These are phyloP conservation scores for Lentinula lateritia DNA, from an alignment of 768 basidiomycete genomes.

Conservation along the genomic window DNA sequence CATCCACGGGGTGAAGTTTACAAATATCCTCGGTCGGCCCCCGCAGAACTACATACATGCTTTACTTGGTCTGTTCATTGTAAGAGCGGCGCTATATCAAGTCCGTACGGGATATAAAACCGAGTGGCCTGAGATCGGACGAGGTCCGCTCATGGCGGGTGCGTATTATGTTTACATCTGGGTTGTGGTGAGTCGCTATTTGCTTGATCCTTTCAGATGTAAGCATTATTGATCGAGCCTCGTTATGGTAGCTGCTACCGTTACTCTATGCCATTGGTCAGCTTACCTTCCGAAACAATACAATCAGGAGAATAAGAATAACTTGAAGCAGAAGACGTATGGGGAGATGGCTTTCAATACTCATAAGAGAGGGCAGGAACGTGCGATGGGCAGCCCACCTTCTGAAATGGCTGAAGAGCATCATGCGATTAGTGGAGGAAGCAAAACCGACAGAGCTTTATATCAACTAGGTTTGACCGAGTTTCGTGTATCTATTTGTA, in stretches of 20 bases:
- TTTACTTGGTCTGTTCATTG: constrained; percentile 42
- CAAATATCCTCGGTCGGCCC: constrained; percentile 28
- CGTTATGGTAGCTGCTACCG: constrained; percentile 30
- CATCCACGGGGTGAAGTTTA: constrained; percentile 48
- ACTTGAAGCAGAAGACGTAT: neutral
- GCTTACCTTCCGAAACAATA: constrained; percentile 41
- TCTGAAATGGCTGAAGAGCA: neutral
- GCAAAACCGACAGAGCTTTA: neutral
- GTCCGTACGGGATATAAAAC: constrained; percentile 37
- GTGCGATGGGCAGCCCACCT: neutral
- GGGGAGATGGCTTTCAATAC: neutral
- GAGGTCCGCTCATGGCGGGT: constrained; percentile 26
- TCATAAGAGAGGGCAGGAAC: neutral
- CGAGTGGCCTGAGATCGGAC: constrained; percentile 49
- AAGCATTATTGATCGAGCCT: neutral
- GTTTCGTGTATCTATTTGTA: too few species aligned
- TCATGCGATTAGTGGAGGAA: neutral
- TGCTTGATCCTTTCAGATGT: neutral
- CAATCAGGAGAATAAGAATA: constrained; percentile 29
- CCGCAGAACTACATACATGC: constrained; percentile 57
- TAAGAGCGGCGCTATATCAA: constrained; percentile 45
- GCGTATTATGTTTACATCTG: constrained; percentile 38
- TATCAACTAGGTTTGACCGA: neutral
- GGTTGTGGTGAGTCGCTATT: constrained; percentile 34
- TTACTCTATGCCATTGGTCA: constrained; percentile 33